Evolutionary conservation across 2,329 filamentous ascomycete species (phyloP).

Genomic region (Colletotrichum paranaense): DNA sequence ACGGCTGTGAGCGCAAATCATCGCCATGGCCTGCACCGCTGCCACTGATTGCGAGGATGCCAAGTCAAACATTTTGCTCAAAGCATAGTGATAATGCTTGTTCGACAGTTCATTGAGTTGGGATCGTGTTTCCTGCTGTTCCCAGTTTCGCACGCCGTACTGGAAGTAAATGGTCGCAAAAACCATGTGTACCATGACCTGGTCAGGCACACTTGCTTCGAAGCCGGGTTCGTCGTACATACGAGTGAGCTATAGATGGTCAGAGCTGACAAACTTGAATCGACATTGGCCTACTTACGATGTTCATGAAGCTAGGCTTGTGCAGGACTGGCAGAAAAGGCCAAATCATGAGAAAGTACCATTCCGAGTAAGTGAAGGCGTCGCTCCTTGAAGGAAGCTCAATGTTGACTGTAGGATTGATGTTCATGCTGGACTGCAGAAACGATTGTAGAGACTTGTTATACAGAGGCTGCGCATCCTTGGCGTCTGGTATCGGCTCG

Average conservation of each 20-base stretch:
- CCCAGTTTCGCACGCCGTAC: slow-evolving; percentile 76
- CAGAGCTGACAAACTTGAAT: not conserved
- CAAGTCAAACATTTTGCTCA: slow-evolving; percentile 76
- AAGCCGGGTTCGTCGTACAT: slow-evolving; percentile 78
- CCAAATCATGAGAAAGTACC: slow-evolving; percentile 80
- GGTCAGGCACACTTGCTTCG: slow-evolving; percentile 71
- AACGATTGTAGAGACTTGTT: slow-evolving; percentile 81
- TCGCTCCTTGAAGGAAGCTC: slow-evolving; percentile 73
- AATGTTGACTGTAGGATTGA: slow-evolving; percentile 67
- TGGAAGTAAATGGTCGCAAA: slow-evolving; percentile 84
- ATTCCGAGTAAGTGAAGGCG: slow-evolving; percentile 76
- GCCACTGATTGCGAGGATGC: slow-evolving; percentile 69
- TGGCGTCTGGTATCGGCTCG: slow-evolving; percentile 62
- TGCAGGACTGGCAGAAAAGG: slow-evolving; percentile 82
- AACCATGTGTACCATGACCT: slow-evolving; percentile 81
- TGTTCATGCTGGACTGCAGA: slow-evolving; percentile 71
- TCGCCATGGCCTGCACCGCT: slow-evolving; percentile 77
- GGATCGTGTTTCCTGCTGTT: slow-evolving; percentile 63
- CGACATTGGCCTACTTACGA: slow-evolving; percentile 60
- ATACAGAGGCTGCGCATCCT: slow-evolving; percentile 61
- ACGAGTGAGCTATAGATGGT: slow-evolving; percentile 60
- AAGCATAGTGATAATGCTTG: slow-evolving; percentile 80
- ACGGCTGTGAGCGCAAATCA: slow-evolving; percentile 79
- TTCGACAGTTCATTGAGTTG: slow-evolving; percentile 75
- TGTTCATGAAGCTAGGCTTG: slow-evolving; percentile 75